Evolutionary conservation across 2,329 filamentous ascomycete species (phyloP).

Genomic region (Alternaria solani): DNA sequence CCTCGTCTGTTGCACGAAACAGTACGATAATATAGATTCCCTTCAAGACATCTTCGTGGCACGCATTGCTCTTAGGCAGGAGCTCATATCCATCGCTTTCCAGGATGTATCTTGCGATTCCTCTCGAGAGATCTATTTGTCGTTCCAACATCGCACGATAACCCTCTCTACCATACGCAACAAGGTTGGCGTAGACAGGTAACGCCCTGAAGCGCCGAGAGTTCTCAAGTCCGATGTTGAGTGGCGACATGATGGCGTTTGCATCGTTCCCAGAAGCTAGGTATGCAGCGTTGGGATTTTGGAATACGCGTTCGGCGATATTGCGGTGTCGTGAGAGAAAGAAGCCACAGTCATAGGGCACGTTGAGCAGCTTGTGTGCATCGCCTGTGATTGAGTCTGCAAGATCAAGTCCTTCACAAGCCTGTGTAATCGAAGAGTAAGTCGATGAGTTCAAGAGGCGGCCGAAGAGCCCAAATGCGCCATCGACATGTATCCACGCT

Average conservation of each 20-base stretch:
- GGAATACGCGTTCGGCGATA: constrained; percentile 13
- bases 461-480: constrained; percentile 86
- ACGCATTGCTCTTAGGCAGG: constrained; percentile 60
- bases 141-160: constrained; percentile 73
- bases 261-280: constrained; percentile 59
- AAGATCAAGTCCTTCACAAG: constrained; percentile 73
- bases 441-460: constrained; percentile 68
- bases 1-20: constrained; percentile 74
- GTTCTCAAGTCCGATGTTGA: constrained; percentile 90
- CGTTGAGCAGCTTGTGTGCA: constrained; percentile 91
- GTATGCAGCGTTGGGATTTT: constrained; percentile 86
- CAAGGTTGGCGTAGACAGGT: constrained; percentile 83
- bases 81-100: constrained; percentile 70
- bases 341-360: constrained; percentile 92
- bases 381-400: constrained; percentile 89
- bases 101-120: constrained; percentile 69
- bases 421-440: constrained; percentile 63
- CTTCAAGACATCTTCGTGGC: constrained; percentile 55
- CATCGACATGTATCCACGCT: constrained; percentile 91
- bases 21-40: constrained; percentile 75
- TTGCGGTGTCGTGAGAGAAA: constrained; percentile 72
- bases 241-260: constrained; percentile 72
- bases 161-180: constrained; percentile 75
- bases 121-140: constrained; percentile 76
- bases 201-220: constrained; percentile 88